Evolutionary conservation across 139 green algal genomes (phyloP), one percentile per base, ranked within the genome.

Genomic region (Astrephomene gubernaculifera): DNA sequence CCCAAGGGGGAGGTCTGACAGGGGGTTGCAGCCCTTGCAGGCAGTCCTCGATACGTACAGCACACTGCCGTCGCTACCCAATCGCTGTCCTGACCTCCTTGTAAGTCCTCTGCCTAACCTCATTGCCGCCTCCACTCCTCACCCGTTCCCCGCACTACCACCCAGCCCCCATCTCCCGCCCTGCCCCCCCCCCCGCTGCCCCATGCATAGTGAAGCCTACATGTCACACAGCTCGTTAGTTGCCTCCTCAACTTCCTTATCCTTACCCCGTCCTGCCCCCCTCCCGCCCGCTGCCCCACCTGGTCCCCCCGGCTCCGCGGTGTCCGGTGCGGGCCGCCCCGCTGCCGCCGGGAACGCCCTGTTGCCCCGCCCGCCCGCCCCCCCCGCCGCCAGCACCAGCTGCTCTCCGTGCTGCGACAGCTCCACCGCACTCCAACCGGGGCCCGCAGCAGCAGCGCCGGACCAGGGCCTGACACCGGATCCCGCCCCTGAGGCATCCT

Each of bases 331-430:
- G 9, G 75, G 75, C 29, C 43, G 61, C 1, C 43, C 19, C 2
- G 78, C 31, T 6, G 49, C 19, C 41, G 78, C 21, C 43, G 41
- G 21, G 33, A 84, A 75, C n/a, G 78, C 43, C 63, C 35, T 36
- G 63, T 84, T 84, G 63, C 78, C 78, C 19, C 61, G 38, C 38
- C 78, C 78, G n/a, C 78, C 78, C 43, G 38, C 24, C 4, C 78
- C 78, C 43, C 78, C 78, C 0, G 43, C 61, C 31, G 78, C 78
- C 21, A 84, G 31, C 78, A 84, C 41, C 63, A 84, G 21, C 61
- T 43, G 19, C 78, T 84, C 61, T 9, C 75, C 75, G 49, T 67
- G 57, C 36, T 6, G 2, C 36, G 27, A 31, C 54, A 82, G 54
- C 75, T 82, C 75, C 38, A 57, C 75, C n/a, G n/a, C n/a, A n/a